Percentiles rank a stretch among this genome's conserved stretches.
Evolutionary conservation across 306 rosid species (phyloP).

Genomic region (Pterocarpus santalinus): DNA sequence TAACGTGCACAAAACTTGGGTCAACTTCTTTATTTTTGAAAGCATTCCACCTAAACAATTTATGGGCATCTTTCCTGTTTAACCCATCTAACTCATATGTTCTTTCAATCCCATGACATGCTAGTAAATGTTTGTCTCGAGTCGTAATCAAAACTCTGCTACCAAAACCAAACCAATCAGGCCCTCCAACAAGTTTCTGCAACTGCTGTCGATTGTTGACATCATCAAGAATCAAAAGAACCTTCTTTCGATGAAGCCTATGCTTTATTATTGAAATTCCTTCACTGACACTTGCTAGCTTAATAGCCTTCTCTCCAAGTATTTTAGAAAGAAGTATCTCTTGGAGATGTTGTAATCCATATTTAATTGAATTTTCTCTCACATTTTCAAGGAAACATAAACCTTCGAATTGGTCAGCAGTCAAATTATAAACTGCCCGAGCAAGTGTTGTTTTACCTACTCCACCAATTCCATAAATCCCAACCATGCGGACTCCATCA

Average conservation of each 20-base stretch:
- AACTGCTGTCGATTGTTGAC: conserved; percentile 30
- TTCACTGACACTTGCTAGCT: conserved; percentile 10
- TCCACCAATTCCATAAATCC: conserved; percentile 41
- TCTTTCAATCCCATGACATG: conserved; percentile 3
- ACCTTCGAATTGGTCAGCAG: conserved; percentile 37
- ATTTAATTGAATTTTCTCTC: conserved; percentile 2
- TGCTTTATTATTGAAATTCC: conserved; percentile 32
- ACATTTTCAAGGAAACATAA: conserved; percentile 31
- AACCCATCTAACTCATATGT: neutral
- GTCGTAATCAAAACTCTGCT: conserved; percentile 48
- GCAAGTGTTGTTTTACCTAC: conserved; percentile 47
- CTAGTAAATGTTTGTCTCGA: conserved; percentile 39
- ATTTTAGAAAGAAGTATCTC: conserved; percentile 15
- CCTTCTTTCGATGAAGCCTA: conserved; percentile 12
- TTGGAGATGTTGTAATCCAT: conserved; percentile 36
- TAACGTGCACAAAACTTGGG: neutral
- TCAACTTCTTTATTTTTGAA: neutral
- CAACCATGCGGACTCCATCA: conserved; percentile 6
- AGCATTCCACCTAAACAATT: conserved; percentile 42
- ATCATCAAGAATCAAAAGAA: conserved; percentile 46
- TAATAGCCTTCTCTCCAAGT: conserved; percentile 1
- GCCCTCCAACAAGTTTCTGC: neutral
- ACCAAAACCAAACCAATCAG: conserved; percentile 41
- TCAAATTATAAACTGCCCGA: conserved; percentile 32
- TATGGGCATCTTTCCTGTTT: neutral